These are phyloP conservation scores for Penicillium brevicompactum DNA, from an alignment of 2,329 filamentous ascomycete genomes.

Conservation along the genomic window DNA sequence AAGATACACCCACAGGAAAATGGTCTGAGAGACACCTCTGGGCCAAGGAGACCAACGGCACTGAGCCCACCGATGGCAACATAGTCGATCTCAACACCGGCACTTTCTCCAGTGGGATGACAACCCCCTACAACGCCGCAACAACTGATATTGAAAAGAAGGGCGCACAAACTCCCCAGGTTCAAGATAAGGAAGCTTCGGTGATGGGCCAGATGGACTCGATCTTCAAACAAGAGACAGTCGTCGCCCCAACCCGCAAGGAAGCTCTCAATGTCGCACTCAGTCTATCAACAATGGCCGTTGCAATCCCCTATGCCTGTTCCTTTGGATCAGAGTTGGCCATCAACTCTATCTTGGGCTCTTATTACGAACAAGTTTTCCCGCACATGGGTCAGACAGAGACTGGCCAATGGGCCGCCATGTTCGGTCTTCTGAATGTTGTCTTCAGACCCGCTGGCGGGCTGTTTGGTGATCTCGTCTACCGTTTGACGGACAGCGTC, in stretches of 20 bases:
- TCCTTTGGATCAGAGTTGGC: constrained; percentile 63
- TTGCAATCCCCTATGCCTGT: constrained; percentile 60
- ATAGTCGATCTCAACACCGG: constrained; percentile 34
- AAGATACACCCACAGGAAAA: constrained; percentile 79
- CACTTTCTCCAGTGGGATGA: constrained; percentile 22
- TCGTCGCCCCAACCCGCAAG: constrained; percentile 62
- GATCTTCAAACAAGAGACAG: constrained; percentile 60
- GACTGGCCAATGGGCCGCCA: constrained; percentile 58
- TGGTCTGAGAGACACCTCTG: constrained; percentile 73
- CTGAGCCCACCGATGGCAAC: constrained; percentile 26
- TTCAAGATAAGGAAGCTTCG: constrained; percentile 42
- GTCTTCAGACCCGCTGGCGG: constrained; percentile 52
- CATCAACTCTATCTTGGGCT: constrained; percentile 63
- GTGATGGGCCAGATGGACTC: constrained; percentile 50
- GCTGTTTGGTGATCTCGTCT: constrained; percentile 58
- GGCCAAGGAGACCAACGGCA: constrained; percentile 46
- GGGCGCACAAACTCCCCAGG: constrained; percentile 26
- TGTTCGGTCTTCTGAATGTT: constrained; percentile 58
- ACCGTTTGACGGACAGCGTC: constrained; percentile 52
- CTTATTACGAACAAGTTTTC: constrained; percentile 62
- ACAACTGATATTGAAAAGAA: constrained; percentile 38
- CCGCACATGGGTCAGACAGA: constrained; percentile 56
- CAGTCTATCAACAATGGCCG: constrained; percentile 59
- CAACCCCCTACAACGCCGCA: constrained; percentile 22
- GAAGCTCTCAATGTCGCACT: constrained; percentile 64